Conservation (phyloP, 495 filamentous ascomycete genomes). For the Neurospora sp. region DNA sequence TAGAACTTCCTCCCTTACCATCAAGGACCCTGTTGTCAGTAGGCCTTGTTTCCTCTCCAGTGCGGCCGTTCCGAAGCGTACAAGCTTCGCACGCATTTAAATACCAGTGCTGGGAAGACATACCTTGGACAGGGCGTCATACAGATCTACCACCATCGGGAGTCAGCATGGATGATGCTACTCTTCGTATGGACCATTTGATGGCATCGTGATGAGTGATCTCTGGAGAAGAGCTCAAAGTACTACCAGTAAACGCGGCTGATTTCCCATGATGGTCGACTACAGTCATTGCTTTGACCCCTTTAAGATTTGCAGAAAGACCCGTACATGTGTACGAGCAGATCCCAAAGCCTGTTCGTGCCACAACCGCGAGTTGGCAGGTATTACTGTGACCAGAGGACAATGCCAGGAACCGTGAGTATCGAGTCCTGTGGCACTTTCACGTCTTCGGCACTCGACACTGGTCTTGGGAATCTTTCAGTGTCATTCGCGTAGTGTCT, state of each 20-base stretch:
- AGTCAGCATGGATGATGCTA: neutral
- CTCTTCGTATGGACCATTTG: neutral
- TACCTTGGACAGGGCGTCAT: neutral
- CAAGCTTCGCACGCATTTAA: neutral
- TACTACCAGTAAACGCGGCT: neutral
- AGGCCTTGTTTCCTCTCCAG: neutral
- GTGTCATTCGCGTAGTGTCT: accelerated
- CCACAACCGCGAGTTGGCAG: neutral
- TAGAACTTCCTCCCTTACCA: neutral
- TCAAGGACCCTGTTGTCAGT: neutral
- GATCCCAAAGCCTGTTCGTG: neutral
- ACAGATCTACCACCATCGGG: neutral
- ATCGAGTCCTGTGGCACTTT: neutral
- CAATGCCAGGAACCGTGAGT: neutral
- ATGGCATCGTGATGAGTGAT: neutral
- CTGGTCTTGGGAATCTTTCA: neutral
- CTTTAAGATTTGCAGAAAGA: neutral
- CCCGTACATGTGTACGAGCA: neutral
- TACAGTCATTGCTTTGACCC: neutral
- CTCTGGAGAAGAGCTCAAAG: neutral
- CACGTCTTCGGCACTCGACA: neutral
- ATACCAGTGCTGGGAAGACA: neutral
- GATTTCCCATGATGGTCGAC: neutral
- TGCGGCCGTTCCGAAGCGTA: neutral
- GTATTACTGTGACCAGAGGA: neutral